Evolutionary conservation across 352 stramenopile species (phyloP), one percentile per base, ranked within the genome.

Genomic region (Globisporangium recalcitrans): DNA sequence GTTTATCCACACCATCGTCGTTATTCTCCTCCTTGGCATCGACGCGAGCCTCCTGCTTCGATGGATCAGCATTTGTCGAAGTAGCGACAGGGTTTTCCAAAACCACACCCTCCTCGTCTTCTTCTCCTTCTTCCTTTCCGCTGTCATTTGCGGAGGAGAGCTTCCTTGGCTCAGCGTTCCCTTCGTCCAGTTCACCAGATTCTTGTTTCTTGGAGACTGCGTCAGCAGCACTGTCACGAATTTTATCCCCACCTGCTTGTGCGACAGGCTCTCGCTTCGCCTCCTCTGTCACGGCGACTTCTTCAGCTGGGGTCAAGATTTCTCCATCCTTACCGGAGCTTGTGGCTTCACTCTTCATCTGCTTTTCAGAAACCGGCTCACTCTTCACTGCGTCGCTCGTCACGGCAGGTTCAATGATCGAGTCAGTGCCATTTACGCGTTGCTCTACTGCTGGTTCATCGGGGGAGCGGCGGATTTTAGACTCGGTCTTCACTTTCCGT

Each of bases 41-140:
- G 31, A 1, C 8, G 16, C 11, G 14, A 1, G 42, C 3, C 36
- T 27, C 44, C 11, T 16, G 40, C 40, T 61, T 52, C 5, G 52
- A 21, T 21, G 52, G 11, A 21, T 8, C 46, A 24, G n/a, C n/a
- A n/a, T n/a, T n/a, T n/a, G n/a, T n/a, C 27, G 46, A 21, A 34
- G 7, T 22, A 48, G 36, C 21, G 34, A 47, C 22, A 19, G n/a
- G 21, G 27, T 40, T 27, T n/a, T 56, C 52, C 38, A 31, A 46
- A 54, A 22, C 27, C 11, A 22, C 42, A 1, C 19, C 55, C 42
- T 53, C 51, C 26, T 65, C 59, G 13, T 40, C 59, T 29, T 65
- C 60, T 42, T 63, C 58, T 19, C 52, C 13, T 46, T 52, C 60
- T 31, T 46, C 60, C 55, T 49, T 32, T 4, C 27, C 52, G 26